These are phyloP conservation scores for Raphidocelis subcapitata DNA, from an alignment of 139 green algal species.

Conservation along the genomic window DNA sequence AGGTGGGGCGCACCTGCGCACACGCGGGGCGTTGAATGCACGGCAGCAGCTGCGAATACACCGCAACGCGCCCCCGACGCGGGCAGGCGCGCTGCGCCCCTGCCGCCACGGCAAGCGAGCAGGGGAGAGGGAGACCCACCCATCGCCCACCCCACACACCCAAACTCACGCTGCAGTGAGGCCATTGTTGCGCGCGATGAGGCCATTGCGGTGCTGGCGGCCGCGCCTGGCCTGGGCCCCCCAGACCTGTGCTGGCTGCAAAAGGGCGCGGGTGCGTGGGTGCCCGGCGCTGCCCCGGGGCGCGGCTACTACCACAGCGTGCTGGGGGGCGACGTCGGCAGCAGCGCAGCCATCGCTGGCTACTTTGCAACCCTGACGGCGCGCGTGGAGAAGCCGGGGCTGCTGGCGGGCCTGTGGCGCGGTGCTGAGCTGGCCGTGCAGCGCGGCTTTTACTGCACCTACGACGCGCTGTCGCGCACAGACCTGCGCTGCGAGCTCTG, in stretches of 20 bases:
- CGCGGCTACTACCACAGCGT: conserved; percentile 61
- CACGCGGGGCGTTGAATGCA: no score
- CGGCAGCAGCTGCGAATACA: no score
- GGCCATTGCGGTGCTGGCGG: conserved; percentile 25
- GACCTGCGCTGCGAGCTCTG: conserved; percentile 64
- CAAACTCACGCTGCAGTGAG: no score
- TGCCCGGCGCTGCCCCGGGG: neutral
- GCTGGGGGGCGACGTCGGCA: conserved; percentile 50
- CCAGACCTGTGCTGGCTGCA: conserved; percentile 69
- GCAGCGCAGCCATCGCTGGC: conserved; percentile 46
- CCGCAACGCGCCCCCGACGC: no score
- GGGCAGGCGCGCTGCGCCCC: no score
- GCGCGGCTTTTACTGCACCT: conserved; percentile 68
- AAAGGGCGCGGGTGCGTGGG: conserved; percentile 31
- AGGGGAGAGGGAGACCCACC: no score
- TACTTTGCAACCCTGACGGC: conserved; percentile 62
- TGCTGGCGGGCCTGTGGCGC: conserved; percentile 34
- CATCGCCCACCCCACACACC: no score
- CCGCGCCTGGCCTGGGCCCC: conserved; percentile 41
- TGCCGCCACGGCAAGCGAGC: no score
- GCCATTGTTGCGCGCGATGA: conserved; percentile 44
- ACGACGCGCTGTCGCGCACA: conserved; percentile 55
- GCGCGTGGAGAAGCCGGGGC: conserved; percentile 29
- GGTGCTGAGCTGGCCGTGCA: conserved; percentile 34
- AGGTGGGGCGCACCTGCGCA: no score